Conservation (phyloP, 2,329 filamentous ascomycete species). For the Pleomassaria siparia region DNA sequence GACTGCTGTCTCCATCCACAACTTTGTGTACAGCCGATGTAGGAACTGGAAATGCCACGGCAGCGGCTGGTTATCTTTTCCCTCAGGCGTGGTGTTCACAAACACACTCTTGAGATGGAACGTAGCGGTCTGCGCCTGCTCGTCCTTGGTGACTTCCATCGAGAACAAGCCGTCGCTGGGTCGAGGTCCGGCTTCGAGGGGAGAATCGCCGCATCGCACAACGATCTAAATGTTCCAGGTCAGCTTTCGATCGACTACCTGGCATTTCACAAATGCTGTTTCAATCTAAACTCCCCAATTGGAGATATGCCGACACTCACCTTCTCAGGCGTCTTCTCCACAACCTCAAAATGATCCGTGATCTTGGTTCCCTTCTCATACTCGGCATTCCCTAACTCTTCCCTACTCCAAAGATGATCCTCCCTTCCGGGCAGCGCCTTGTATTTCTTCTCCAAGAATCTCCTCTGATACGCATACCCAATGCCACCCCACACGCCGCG, state of each 20-base stretch:
- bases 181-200: conserved; percentile 29
- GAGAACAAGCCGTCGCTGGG: conserved; percentile 41
- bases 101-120: conserved; percentile 46
- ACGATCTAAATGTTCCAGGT: conserved; percentile 33
- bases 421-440: conserved; percentile 32
- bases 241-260: conserved; percentile 8
- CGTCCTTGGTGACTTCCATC: conserved; percentile 43
- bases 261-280: neutral
- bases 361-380: conserved; percentile 41
- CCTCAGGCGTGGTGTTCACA: conserved; percentile 41
- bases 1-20: conserved; percentile 47
- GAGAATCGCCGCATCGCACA: conserved; percentile 43
- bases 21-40: conserved; percentile 42
- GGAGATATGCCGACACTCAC: conserved; percentile 20
- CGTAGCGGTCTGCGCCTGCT: conserved; percentile 36
- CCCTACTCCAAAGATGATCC: conserved; percentile 38
- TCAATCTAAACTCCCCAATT: neutral
- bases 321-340: conserved; percentile 38
- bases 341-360: conserved; percentile 46
- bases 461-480: conserved; percentile 39
- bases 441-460: conserved; percentile 41
- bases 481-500: conserved; percentile 41
- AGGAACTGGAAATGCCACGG: conserved; percentile 33
- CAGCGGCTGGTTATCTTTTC: conserved; percentile 27
- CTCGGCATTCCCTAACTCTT: conserved; percentile 32